Base-by-base conservation (phyloP, 495 filamentous ascomycete genomes). In the Zalerion maritima region DNA sequence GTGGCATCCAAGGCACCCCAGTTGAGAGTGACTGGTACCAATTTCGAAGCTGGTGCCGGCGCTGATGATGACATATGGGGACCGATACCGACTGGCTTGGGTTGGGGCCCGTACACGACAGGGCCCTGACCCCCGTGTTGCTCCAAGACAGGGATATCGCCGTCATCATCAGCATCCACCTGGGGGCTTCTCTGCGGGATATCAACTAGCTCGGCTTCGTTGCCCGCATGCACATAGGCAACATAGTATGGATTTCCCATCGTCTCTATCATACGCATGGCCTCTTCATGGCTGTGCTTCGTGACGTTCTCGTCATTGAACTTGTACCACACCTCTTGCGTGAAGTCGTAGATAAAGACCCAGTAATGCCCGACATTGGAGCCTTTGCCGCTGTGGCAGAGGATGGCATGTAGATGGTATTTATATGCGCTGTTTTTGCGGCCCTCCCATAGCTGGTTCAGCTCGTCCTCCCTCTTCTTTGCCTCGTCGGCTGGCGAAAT, bases 281-380 rank as follows among this genome's bases (percentile, higher is more conserved):
- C 42, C 73, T 64, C 34, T 57, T 42, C 41, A 27, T 47, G 43
- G 71, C 64, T 18, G 48, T 71, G 41, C 35, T 78, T 71, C 1
- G 71, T 73, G 16, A 97, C 85, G 13, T 62, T 60, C 15, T 75
- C 75, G 45, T 97, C 89, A 49, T 97, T 96, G 62, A 94, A 97
- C 43, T 81, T 82, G 28, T 82, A 77, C 84, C 89, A 97, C 25
- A 86, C 54, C 11, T 76, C 60, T 20, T 67, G 62, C 31, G 72
- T 61, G 49, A 91, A 92, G 50, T 96, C 89, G 46, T 73, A 77
- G 41, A 97, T 92, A 64, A 85, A 94, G 34, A 94, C 84, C 72
- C 81, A 99, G 58, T 94, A 99, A 50, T 97, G 89, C 1, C 89
- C 89, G 28, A 77, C 79, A 2, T 45, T 39, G 5, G 53, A 38